Conservation (phyloP, 2,329 filamentous ascomycete species). For the Teratosphaeria gauchensis region DNA sequence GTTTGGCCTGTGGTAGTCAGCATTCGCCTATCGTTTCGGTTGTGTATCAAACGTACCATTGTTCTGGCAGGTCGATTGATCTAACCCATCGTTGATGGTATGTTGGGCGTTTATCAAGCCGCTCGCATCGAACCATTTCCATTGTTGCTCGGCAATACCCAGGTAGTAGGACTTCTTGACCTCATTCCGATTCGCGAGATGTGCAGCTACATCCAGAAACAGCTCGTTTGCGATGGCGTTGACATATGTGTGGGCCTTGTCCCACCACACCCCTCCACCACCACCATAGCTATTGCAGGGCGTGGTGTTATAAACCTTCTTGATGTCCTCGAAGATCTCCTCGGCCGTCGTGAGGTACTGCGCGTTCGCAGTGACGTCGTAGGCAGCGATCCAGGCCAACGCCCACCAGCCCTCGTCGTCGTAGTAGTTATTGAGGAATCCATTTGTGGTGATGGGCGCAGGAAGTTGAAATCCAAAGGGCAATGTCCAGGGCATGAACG, state of each 20-base stretch:
- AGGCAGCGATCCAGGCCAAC: conserved; percentile 45
- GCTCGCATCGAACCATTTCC: conserved; percentile 42
- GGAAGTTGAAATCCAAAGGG: conserved; percentile 3
- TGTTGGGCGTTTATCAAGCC: conserved; percentile 42
- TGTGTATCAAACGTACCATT: conserved; percentile 26
- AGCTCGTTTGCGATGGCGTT: conserved; percentile 50
- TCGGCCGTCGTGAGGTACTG: conserved; percentile 39
- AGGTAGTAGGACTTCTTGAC: conserved; percentile 32
- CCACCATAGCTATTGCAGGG: conserved; percentile 20
- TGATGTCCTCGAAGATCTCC: conserved; percentile 41
- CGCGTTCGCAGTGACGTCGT: conserved; percentile 39
- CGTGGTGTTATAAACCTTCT: conserved; percentile 32
- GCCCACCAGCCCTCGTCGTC: conserved; percentile 49
- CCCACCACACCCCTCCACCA: conserved; percentile 41
- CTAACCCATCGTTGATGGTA: conserved; percentile 44
- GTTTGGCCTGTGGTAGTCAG: background rate
- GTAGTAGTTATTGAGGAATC: conserved; percentile 20
- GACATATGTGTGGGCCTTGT: conserved; percentile 34
- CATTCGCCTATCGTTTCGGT: background rate
- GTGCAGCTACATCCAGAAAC: conserved; percentile 45
- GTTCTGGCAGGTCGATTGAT: conserved; percentile 39
- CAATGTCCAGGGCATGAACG: conserved; percentile 4
- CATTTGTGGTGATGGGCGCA: background rate
- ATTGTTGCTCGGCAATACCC: conserved; percentile 38
- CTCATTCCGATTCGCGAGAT: conserved; percentile 43